Conservation (phyloP, 2,329 filamentous ascomycete species). For the Aspergillus oerlinghausenensis region DNA sequence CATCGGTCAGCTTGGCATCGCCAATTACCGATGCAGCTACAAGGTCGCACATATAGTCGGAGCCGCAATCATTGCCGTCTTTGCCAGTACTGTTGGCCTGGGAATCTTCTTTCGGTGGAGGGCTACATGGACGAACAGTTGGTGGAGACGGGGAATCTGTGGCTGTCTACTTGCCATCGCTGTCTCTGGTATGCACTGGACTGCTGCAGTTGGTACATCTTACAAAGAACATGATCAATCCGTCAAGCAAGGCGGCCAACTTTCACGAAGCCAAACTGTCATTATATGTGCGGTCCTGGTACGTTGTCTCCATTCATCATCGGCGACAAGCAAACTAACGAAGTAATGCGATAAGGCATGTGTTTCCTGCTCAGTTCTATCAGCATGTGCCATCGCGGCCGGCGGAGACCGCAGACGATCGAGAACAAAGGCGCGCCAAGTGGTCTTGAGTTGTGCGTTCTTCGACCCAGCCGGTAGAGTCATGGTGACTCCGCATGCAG, state of each 20-base stretch:
- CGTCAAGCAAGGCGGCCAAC: slow-evolving; percentile 33
- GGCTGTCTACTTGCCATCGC: slow-evolving; percentile 66
- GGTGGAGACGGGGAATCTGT: slow-evolving; percentile 68
- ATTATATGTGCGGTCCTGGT: slow-evolving; percentile 70
- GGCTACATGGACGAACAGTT: slow-evolving; percentile 70
- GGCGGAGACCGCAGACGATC: slow-evolving; percentile 51
- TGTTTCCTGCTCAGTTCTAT: slow-evolving; percentile 57
- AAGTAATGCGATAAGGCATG: slow-evolving; percentile 47
- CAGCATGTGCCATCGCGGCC: slow-evolving; percentile 51
- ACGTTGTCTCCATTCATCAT: slow-evolving; percentile 24
- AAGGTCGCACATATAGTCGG: slow-evolving; percentile 57
- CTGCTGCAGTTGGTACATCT: slow-evolving; percentile 64
- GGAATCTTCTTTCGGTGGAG: slow-evolving; percentile 73
- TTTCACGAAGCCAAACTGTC: slow-evolving; percentile 61
- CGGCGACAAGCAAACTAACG: not conserved
- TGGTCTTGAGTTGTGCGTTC: slow-evolving; percentile 46
- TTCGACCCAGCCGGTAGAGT: slow-evolving; percentile 42
- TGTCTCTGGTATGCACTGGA: slow-evolving; percentile 86
- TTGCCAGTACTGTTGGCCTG: slow-evolving; percentile 66
- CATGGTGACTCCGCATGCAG: slow-evolving; percentile 44
- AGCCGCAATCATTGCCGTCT: slow-evolving; percentile 66
- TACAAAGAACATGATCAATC: slow-evolving; percentile 56
- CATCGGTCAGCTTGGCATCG: slow-evolving; percentile 75
- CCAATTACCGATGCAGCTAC: slow-evolving; percentile 68
- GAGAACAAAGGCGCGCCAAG: slow-evolving; percentile 57